Percentiles rank a stretch among this genome's conserved stretches.
phyloP scores from a whole-genome alignment of 768 basidiomycete genomes.

The Agaricus blazei region DNA sequence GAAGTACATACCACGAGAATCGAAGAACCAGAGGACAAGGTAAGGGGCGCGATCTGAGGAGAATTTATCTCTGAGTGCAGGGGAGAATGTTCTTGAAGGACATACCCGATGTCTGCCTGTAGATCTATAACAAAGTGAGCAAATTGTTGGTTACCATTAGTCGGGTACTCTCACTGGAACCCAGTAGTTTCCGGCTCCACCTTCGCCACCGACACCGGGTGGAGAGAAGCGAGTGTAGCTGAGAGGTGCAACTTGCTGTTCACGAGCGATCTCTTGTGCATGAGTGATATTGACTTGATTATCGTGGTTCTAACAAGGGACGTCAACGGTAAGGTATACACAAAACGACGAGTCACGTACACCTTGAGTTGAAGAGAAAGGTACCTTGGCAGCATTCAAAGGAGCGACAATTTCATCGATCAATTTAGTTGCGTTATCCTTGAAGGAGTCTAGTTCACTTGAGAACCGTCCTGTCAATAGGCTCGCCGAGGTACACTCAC shows the following conservation, averaged over 20 bases:
- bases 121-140: constrained; percentile 25
- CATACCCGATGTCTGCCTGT: constrained; percentile 28
- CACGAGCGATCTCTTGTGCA: constrained; percentile 58
- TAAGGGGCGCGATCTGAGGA: constrained; percentile 34
- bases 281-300: constrained; percentile 72
- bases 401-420: constrained; percentile 63
- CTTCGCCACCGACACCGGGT: constrained; percentile 54
- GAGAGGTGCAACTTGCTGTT: constrained; percentile 47
- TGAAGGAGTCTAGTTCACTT: constrained; percentile 48
- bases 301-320: constrained; percentile 58
- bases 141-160: background rate
- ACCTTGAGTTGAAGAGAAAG: constrained; percentile 67
- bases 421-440: constrained; percentile 59
- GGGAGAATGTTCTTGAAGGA: constrained; percentile 17
- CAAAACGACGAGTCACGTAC: constrained; percentile 31
- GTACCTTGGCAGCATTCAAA: constrained; percentile 48
- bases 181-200: constrained; percentile 73
- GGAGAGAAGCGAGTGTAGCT: constrained; percentile 64
- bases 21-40: constrained; percentile 73
- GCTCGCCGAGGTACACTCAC: constrained; percentile 24
- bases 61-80: background rate
- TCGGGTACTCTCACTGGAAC: constrained; percentile 48
- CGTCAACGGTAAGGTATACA: background rate
- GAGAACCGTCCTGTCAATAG: background rate
- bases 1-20: constrained; percentile 51